Conservation (phyloP, 202 grass and related monocot genomes). For the Hordeum pubiflorum region DNA sequence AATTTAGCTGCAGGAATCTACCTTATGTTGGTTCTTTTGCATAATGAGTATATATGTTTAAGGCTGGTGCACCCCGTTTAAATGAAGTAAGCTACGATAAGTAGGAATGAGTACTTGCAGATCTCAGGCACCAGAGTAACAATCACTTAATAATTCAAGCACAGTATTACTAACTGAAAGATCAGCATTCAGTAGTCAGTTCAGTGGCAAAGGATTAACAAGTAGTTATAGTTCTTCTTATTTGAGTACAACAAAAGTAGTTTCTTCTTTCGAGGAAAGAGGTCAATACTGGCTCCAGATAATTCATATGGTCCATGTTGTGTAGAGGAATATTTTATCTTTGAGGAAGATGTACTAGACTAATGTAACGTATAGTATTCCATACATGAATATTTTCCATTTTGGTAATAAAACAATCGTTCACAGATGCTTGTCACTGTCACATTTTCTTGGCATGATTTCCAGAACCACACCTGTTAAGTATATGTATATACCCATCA, state of each 20-base stretch:
- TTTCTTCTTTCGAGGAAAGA: neutral
- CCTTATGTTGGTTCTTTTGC: neutral
- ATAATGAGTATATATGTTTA: constrained; percentile 16
- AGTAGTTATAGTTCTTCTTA: neutral
- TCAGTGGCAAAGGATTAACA: neutral
- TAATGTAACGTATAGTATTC: neutral
- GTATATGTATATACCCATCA: neutral
- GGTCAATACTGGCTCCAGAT: neutral
- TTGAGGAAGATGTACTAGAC: neutral
- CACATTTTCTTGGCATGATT: constrained; percentile 5
- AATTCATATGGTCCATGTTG: neutral
- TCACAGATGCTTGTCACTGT: neutral
- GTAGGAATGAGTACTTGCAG: neutral
- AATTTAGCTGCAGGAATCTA: neutral
- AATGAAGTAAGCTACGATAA: constrained; percentile 2
- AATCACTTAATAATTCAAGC: constrained; percentile 2
- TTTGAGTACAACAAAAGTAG: neutral
- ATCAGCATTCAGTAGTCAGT: constrained; percentile 4
- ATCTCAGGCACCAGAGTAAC: neutral
- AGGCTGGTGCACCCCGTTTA: neutral
- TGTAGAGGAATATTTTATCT: neutral
- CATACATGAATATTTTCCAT: neutral
- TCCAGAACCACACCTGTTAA: neutral
- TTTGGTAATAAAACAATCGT: neutral
- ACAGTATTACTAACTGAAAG: constrained; percentile 8